Percentiles rank a stretch among this genome's conserved stretches.
Conservation (phyloP, 805 yeast genomes). For the Clavispora fructus region DNA sequence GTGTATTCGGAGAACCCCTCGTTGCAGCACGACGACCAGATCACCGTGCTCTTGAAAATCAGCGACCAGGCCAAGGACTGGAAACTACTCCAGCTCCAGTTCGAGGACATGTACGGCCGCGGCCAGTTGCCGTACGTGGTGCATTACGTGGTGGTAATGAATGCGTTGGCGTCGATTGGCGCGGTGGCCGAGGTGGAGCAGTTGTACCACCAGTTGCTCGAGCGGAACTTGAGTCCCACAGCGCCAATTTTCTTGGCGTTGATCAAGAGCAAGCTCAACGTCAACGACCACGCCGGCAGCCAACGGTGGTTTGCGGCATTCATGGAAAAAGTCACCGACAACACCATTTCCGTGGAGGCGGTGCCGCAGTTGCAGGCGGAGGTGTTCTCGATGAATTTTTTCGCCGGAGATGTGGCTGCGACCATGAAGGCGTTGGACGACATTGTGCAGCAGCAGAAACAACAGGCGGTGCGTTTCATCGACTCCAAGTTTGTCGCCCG, state of each 20-base stretch:
- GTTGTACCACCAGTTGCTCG: conserved; percentile 44
- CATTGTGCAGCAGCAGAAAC: conserved; percentile 16
- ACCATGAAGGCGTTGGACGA: conserved; percentile 24
- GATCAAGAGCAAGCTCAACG: conserved; percentile 35
- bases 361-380: conserved; percentile 23
- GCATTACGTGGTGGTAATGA: conserved; percentile 60
- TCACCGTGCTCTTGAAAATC: conserved; percentile 43
- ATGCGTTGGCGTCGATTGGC: conserved; percentile 49
- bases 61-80: conserved; percentile 46
- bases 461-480: conserved; percentile 12
- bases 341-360: conserved; percentile 11
- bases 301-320: conserved; percentile 24
- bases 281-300: conserved; percentile 32
- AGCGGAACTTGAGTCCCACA: conserved; percentile 45
- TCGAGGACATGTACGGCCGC: conserved; percentile 51
- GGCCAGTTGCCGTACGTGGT: conserved; percentile 47
- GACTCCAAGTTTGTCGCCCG: conserved; percentile 12
- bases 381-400: conserved; percentile 23
- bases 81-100: conserved; percentile 49
- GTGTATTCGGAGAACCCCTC: conserved; percentile 32
- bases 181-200: conserved; percentile 43
- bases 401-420: conserved; percentile 19
- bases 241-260: conserved; percentile 40
- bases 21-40: conserved; percentile 44
- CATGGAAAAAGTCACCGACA: conserved; percentile 17